Evolutionary conservation across 371 early-diverging fungal species (phyloP), one percentile per base, ranked within the genome.

Genomic region (Parasitella parasitica): DNA sequence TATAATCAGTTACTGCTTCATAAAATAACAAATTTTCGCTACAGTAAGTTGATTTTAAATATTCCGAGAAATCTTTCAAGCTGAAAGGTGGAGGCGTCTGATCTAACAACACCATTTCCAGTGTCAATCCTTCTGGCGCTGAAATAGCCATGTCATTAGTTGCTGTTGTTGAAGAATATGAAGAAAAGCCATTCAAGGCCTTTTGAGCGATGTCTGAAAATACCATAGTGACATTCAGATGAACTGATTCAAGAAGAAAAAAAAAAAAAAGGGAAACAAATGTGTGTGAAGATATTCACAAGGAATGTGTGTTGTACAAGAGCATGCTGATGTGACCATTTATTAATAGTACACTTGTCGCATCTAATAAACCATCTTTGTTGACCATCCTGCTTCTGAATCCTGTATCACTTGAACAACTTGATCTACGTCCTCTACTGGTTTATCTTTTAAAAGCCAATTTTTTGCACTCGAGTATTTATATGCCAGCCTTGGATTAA

Each of bases 11-110:
- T 18, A 72, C 73, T 11, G 76, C 73, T 61, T 70, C 49, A 50
- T 72, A 77, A 22, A 77, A 77, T 1, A 70, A 43, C 6, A 77
- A 57, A 43, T 77, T 77, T 46, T 77, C 78, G 2, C 63, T 15
- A 49, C 75, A 77, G 39, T 77, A 77, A 1, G 71, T 72, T 36
- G 61, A 54, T 39, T 70, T 68, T 5, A 77, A 54, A 36, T 77
- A 77, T 3, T 70, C 64, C 1, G 69, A 58, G 51, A 77, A 77
- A 49, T 77, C 78, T 22, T 68, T 57, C 3, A 72, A 37, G 37
- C 72, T 72, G 41, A 66, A 77, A 0, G 78, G 78, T 27, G 60
- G 30, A 1, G 63, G 55, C 38, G 71, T 48, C 50, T 63, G 66
- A 50, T 75, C 62, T 15, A 66, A 46, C 8, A 77, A 34, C 0